Conservation (phyloP, 2,329 filamentous ascomycete genomes). For the Apiospora kogelbergensis region DNA sequence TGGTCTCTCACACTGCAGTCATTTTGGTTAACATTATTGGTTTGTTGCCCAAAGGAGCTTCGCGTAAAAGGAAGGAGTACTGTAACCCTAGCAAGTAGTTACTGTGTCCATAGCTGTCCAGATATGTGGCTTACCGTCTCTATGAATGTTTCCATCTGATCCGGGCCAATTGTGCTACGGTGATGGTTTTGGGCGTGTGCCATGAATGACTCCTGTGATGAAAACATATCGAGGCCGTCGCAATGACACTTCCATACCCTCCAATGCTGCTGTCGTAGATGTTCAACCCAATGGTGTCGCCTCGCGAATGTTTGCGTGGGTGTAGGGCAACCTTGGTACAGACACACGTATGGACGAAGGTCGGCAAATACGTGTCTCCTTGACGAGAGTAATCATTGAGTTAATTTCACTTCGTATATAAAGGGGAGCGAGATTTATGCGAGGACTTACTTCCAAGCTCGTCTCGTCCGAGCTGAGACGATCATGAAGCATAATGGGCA, state of each 20-base stretch:
- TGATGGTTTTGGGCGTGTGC: background rate
- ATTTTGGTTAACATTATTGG: background rate
- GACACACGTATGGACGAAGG: slow-evolving; percentile 38
- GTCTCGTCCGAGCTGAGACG: slow-evolving; percentile 25
- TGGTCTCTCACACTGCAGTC: background rate
- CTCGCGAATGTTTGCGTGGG: slow-evolving; percentile 21
- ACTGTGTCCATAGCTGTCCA: background rate
- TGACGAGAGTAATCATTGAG: background rate
- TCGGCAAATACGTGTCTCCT: slow-evolving; percentile 36
- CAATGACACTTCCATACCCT: slow-evolving; percentile 18
- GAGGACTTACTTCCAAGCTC: slow-evolving; percentile 31
- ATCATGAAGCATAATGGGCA: slow-evolving; percentile 41
- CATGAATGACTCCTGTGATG: background rate
- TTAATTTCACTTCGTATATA: background rate
- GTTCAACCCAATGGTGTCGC: slow-evolving; percentile 24
- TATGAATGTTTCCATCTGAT: background rate
- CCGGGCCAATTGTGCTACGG: background rate
- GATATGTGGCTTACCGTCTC: background rate
- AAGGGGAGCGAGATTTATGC: background rate
- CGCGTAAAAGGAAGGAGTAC: background rate
- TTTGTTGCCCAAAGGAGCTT: background rate
- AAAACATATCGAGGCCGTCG: background rate
- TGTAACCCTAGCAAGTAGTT: no score
- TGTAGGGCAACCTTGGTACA: slow-evolving; percentile 26
- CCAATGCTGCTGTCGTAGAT: slow-evolving; percentile 26